A percentile compares a stretch with the other conserved stretches of the same genome.
These are phyloP conservation scores for Chalaropsis ovoidea DNA, from an alignment of 2,329 filamentous ascomycete species.

Conservation along the genomic window DNA sequence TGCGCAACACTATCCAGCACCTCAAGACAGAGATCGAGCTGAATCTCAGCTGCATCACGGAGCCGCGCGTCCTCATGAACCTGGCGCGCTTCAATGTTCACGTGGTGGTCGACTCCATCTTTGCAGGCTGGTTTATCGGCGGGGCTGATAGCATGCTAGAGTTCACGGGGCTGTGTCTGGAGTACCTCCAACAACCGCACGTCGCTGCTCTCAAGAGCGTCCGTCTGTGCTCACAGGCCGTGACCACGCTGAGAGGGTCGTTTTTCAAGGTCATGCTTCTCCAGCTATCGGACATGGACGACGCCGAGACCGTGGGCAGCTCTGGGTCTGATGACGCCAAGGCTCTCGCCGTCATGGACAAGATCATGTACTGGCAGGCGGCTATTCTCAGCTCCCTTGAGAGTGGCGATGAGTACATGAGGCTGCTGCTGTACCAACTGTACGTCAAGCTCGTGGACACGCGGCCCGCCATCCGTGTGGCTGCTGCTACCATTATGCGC, in stretches of 20 bases:
- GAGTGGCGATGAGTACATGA: conserved; percentile 69
- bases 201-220: conserved; percentile 74
- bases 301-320: conserved; percentile 30
- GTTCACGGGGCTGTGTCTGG: conserved; percentile 72
- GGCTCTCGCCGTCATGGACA: conserved; percentile 65
- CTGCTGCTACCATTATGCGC: conserved; percentile 78
- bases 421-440: conserved; percentile 81
- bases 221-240: conserved; percentile 77
- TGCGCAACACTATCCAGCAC: conserved; percentile 63
- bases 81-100: conserved; percentile 70
- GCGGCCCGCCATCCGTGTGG: conserved; percentile 55
- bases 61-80: conserved; percentile 79
- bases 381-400: conserved; percentile 72
- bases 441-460: conserved; percentile 77
- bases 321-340: conserved; percentile 32
- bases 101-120: conserved; percentile 70
- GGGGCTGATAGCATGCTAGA: conserved; percentile 76
- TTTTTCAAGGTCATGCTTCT: conserved; percentile 73
- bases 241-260: conserved; percentile 62
- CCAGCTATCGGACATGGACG: conserved; percentile 72
- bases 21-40: conserved; percentile 60
- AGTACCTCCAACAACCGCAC: conserved; percentile 80
- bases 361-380: conserved; percentile 91
- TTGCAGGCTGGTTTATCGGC: conserved; percentile 92
- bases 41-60: conserved; percentile 61